Evolutionary conservation across 176 grass and related monocot genomes (phyloP).

Genomic region (Carex pumila): DNA sequence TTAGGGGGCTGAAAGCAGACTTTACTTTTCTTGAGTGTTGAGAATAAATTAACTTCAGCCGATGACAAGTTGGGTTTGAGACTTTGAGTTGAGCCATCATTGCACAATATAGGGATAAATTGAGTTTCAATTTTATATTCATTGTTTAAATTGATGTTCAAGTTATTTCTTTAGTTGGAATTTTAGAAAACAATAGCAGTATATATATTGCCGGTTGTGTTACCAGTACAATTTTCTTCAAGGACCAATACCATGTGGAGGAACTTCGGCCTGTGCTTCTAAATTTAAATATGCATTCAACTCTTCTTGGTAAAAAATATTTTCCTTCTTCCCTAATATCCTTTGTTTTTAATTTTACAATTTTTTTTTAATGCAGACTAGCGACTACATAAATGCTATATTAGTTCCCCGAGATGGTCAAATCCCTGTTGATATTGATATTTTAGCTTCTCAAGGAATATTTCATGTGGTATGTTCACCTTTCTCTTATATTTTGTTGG

Average conservation of each 20-base stretch:
- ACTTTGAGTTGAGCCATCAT: not conserved
- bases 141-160: not conserved
- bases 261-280: not conserved
- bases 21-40: not conserved
- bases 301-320: not conserved
- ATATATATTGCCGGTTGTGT: not conserved
- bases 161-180: not conserved
- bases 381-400: conserved; percentile 77
- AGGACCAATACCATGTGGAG: not conserved
- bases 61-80: not conserved
- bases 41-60: not conserved
- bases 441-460: conserved; percentile 63
- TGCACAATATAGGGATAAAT: not conserved
- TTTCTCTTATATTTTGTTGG: not conserved
- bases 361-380: conserved; percentile 39
- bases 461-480: conserved; percentile 55
- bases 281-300: not conserved
- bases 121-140: not conserved
- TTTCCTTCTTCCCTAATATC: not conserved
- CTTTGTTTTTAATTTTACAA: conserved; percentile 16
- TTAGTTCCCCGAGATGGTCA: conserved; percentile 75
- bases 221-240: not conserved
- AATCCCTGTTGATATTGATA: conserved; percentile 56
- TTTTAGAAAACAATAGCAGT: not conserved
- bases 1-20: not conserved